phyloP scores from a whole-genome alignment of 1,139 yeast genomes.

The Pichia sp. region DNA sequence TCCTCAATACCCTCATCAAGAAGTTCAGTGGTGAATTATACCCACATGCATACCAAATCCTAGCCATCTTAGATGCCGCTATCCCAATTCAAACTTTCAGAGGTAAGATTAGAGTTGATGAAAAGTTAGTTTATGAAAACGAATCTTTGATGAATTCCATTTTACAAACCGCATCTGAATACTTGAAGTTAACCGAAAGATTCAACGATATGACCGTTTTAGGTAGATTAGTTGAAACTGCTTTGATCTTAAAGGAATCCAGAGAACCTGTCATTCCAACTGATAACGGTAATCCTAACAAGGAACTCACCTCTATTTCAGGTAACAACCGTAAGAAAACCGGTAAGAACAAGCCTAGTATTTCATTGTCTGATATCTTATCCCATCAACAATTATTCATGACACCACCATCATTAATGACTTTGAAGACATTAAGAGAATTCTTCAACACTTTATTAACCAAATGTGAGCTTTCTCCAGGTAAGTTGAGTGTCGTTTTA shows the following conservation, averaged over 20 bases:
- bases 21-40: constrained; percentile 46
- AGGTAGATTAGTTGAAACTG: constrained; percentile 45
- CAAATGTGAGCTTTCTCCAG: constrained; percentile 56
- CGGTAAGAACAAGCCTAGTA: constrained; percentile 32
- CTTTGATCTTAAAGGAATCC: constrained; percentile 46
- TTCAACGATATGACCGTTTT: constrained; percentile 42
- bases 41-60: constrained; percentile 47
- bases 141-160: constrained; percentile 37
- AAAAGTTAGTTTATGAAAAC: constrained; percentile 33
- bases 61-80: constrained; percentile 58
- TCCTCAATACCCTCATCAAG: constrained; percentile 40
- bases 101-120: constrained; percentile 39
- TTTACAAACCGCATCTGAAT: constrained; percentile 34
- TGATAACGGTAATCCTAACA: constrained; percentile 24
- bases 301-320: constrained; percentile 19
- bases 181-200: constrained; percentile 36
- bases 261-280: constrained; percentile 27
- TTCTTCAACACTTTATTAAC: constrained; percentile 52
- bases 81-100: constrained; percentile 32
- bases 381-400: constrained; percentile 65
- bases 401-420: constrained; percentile 39
- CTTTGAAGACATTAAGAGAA: constrained; percentile 40
- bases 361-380: constrained; percentile 65
- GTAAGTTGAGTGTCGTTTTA: constrained; percentile 61
- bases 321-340: constrained; percentile 21